Evolutionary conservation across 2,329 filamentous ascomycete genomes (phyloP).

Genomic region (Neoscytalidium dimidiatum): DNA sequence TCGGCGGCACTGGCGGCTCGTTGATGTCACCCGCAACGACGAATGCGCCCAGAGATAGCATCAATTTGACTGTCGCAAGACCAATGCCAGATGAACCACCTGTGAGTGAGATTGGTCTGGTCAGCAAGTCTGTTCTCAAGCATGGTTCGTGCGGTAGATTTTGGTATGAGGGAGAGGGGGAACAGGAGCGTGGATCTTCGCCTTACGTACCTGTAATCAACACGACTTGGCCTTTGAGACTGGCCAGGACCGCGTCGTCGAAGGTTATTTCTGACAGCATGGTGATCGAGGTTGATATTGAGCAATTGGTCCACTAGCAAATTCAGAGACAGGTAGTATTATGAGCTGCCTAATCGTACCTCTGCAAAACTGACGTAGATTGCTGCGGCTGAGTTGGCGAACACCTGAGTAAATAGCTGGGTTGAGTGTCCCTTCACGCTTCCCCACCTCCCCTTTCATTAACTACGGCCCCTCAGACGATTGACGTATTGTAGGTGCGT

Average conservation of each 20-base stretch:
- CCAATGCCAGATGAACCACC: conserved; percentile 64
- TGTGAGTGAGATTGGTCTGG: conserved; percentile 22
- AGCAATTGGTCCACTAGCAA: background rate
- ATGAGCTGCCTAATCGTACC: no score
- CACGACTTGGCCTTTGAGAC: conserved; percentile 52
- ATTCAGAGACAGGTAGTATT: no score
- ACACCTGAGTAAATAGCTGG: background rate
- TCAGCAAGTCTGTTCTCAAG: background rate
- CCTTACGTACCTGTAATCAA: conserved; percentile 54
- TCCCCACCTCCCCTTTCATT: background rate
- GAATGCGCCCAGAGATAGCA: conserved; percentile 55
- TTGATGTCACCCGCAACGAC: conserved; percentile 59
- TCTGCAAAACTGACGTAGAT: no score
- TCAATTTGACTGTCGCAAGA: conserved; percentile 55
- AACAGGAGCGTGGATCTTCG: background rate
- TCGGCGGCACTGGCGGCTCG: conserved; percentile 32
- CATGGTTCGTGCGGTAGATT: no score
- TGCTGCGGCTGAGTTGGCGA: no score
- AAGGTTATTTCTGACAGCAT: conserved; percentile 51
- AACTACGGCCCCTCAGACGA: background rate
- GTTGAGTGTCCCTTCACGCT: background rate
- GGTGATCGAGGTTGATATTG: background rate
- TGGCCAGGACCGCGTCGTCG: conserved; percentile 44
- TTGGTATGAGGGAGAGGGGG: background rate
- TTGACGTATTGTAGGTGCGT: background rate